Evolutionary conservation across 129 eudicot genomes (phyloP).

Genomic region (Scalesia atractyloides): DNA sequence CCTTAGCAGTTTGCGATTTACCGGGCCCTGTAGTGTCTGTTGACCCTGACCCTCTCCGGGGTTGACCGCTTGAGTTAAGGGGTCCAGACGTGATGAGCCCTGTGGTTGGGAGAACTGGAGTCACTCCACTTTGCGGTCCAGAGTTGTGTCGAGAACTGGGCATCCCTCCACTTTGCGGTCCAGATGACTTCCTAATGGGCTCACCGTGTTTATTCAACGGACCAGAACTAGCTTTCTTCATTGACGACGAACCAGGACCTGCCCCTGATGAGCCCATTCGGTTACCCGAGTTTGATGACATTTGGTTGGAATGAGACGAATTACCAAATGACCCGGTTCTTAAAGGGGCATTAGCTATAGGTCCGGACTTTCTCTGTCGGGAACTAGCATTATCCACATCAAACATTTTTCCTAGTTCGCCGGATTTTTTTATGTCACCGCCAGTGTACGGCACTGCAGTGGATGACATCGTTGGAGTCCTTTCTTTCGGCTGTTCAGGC

Average conservation of each 20-base stretch:
- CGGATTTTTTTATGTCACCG: constrained; percentile 81
- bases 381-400: constrained; percentile 68
- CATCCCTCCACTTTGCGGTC: constrained; percentile 76
- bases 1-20: constrained; percentile 46
- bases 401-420: constrained; percentile 91
- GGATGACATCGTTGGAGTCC: constrained; percentile 84
- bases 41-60: constrained; percentile 71
- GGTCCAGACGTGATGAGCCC: constrained; percentile 89
- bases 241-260: constrained; percentile 59
- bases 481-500: constrained; percentile 89
- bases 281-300: constrained; percentile 45
- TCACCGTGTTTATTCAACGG: constrained; percentile 90
- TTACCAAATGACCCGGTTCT: constrained; percentile 76
- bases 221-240: constrained; percentile 81
- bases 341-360: constrained; percentile 56
- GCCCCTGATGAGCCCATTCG: constrained; percentile 42
- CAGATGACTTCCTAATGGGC: constrained; percentile 81
- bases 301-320: constrained; percentile 53
- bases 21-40: constrained; percentile 53
- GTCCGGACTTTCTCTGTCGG: constrained; percentile 71
- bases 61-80: constrained; percentile 76
- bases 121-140: constrained; percentile 47
- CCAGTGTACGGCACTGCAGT: constrained; percentile 84
- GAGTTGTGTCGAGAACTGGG: constrained; percentile 75
- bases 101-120: constrained; percentile 78